Base-by-base conservation (phyloP, 1,284 basidiomycete species). In the Cryptococcus floricola region DNA sequence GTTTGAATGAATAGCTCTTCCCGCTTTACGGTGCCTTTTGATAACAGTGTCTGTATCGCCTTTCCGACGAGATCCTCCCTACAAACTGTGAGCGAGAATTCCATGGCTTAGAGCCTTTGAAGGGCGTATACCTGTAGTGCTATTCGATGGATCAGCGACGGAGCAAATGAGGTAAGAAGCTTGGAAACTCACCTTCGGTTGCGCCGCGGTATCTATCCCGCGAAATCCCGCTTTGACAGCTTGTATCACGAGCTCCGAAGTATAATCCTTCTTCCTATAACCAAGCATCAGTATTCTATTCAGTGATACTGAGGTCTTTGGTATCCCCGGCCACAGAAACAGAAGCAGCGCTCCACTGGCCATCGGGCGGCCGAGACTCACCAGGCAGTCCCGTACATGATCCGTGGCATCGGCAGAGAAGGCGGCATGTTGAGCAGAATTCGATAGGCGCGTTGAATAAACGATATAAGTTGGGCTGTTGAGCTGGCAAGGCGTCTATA, bases 131-230 rank as follows among this genome's bases (percentile, higher is more conserved):
- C 87, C 83, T 81, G 64, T 89, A 89, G 67, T 88, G 87, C 70
- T 88, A 85, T 10, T 34, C 13, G 2, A 34, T 34, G 10, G 7
- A 18, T 28, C 25, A 53, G 39, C 18, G 2, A 28, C 7, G 10
- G 4, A 19, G n/a, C 43, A 39, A 41, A 16, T 19, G 2, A 34
- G 10, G 31, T 41, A 12, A 5, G 10, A 13, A 42, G n/a, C 25
- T 34, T 9, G 23, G 23, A 16, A 8, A 61, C 81, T 52, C 59
- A 84, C 86, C 83, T 68, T 79, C 5, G 74, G 74, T 61, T 91
- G 89, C 63, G 87, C 87, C 19, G 89, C 88, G 80, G 88, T 90
- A 66, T 91, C 89, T 43, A 91, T 83, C 2, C 85, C 88, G 48
- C 84, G 78, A 71, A 90, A 91, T 2, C 89, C 89, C 58, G 84